Percentiles rank a stretch among this genome's conserved stretches.
phyloP scores from a whole-genome alignment of 352 stramenopile species.

The Paralagenidium karlingii region DNA sequence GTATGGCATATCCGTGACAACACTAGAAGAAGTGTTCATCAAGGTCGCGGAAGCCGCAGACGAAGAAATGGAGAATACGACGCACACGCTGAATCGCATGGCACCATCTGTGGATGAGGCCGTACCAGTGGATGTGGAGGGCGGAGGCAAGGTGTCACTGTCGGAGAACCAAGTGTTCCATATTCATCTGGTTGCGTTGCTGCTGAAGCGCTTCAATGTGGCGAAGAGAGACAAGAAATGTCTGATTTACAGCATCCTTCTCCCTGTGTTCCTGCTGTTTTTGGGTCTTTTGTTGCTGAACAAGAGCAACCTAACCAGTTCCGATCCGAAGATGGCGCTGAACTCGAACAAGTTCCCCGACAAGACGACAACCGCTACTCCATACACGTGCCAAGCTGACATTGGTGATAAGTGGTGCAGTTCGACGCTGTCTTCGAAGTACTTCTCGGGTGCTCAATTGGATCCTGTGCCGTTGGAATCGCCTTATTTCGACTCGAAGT shows the following conservation, averaged over 20 bases:
- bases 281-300: constrained; percentile 45
- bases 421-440: background rate
- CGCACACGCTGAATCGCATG: constrained; percentile 49
- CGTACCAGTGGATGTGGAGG: too few relatives aligned
- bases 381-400: constrained; percentile 7
- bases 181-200: constrained; percentile 66
- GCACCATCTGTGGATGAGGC: too few relatives aligned
- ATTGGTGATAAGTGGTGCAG: constrained; percentile 4
- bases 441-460: too few relatives aligned
- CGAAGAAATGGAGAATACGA: constrained; percentile 25
- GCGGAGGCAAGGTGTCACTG: too few relatives aligned
- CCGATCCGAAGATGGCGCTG: constrained; percentile 14
- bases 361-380: background rate
- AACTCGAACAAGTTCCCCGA: background rate
- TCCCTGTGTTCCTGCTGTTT: constrained; percentile 67
- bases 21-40: constrained; percentile 84
- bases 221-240: constrained; percentile 84
- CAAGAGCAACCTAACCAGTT: constrained; percentile 9
- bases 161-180: too few relatives aligned
- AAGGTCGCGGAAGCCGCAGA: constrained; percentile 52
- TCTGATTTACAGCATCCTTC: constrained; percentile 41
- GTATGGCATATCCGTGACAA: constrained; percentile 72
- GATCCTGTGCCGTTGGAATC: background rate
- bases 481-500: constrained; percentile 8
- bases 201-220: constrained; percentile 75